Conservation (phyloP, 1,139 yeast species). For the Saccharomycopsis crataegensis region DNA sequence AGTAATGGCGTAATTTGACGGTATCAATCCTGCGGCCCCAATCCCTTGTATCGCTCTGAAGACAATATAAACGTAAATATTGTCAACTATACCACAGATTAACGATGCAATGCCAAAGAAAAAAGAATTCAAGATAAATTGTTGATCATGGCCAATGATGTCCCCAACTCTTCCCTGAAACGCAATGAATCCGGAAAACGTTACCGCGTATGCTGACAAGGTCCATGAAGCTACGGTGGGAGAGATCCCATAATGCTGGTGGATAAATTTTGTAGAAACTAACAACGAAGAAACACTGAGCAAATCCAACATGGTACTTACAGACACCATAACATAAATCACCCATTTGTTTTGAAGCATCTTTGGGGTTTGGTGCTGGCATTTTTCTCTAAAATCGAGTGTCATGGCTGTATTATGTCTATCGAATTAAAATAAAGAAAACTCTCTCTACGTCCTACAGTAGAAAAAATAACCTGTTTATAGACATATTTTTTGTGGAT, state of each 20-base stretch:
- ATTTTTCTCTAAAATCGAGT: too few species aligned
- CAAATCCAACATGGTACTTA: background rate
- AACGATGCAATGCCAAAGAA: background rate
- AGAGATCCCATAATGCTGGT: background rate
- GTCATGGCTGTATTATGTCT: too few species aligned
- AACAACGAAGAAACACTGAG: background rate
- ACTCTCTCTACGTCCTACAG: too few species aligned
- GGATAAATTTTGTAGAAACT: background rate
- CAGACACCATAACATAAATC: too few species aligned
- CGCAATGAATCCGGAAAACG: too few species aligned
- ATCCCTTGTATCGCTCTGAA: conserved; percentile 31
- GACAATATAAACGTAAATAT: conserved; percentile 25
- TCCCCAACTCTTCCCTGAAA: conserved; percentile 30
- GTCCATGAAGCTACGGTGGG: too few species aligned
- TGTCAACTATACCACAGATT: conserved; percentile 26
- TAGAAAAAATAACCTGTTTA: too few species aligned
- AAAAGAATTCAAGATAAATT: background rate
- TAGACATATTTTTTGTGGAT: too few species aligned
- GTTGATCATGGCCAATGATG: conserved; percentile 27
- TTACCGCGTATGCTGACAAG: conserved; percentile 33
- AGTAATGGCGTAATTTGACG: conserved; percentile 27
- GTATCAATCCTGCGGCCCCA: conserved; percentile 30
- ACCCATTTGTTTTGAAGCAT: too few species aligned
- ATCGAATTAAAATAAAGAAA: too few species aligned
- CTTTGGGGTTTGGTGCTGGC: too few species aligned